These are phyloP conservation scores for Myochromella boudieri DNA, from an alignment of 768 basidiomycete species.

Conservation along the genomic window DNA sequence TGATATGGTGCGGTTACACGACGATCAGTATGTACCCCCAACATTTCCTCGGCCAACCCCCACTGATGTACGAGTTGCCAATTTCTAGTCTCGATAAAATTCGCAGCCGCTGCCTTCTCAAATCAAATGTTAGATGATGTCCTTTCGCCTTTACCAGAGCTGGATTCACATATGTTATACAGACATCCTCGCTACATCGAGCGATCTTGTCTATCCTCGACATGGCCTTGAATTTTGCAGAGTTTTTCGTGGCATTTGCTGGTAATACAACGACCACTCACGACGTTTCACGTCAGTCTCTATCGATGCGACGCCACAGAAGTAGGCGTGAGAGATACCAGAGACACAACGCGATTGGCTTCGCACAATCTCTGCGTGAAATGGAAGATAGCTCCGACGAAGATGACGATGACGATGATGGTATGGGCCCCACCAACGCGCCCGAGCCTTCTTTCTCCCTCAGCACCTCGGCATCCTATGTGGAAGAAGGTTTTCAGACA, in stretches of 20 bases:
- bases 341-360: constrained; percentile 60
- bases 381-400: constrained; percentile 46
- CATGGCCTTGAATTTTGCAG: constrained; percentile 69
- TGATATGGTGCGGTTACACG: constrained; percentile 70
- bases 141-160: neutral
- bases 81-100: constrained; percentile 53
- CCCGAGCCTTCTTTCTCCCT: constrained; percentile 41
- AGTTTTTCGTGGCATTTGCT: constrained; percentile 58
- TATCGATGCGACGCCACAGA: constrained; percentile 57
- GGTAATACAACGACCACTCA: constrained; percentile 60
- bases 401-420: constrained; percentile 39
- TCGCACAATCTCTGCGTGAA: constrained; percentile 40
- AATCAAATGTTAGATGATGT: constrained; percentile 45
- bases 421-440: constrained; percentile 24
- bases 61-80: constrained; percentile 23
- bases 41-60: neutral
- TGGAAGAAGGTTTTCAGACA: constrained; percentile 47
- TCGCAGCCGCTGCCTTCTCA: constrained; percentile 62
- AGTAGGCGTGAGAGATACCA: constrained; percentile 59
- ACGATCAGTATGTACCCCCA: constrained; percentile 60
- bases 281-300: constrained; percentile 52
- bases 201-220: constrained; percentile 72
- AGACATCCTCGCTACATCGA: constrained; percentile 67
- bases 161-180: constrained; percentile 3
- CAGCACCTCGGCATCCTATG: constrained; percentile 32